Evolutionary conservation across 169 alveolate species (phyloP).

Genomic region (Toxoplasma gondii): DNA sequence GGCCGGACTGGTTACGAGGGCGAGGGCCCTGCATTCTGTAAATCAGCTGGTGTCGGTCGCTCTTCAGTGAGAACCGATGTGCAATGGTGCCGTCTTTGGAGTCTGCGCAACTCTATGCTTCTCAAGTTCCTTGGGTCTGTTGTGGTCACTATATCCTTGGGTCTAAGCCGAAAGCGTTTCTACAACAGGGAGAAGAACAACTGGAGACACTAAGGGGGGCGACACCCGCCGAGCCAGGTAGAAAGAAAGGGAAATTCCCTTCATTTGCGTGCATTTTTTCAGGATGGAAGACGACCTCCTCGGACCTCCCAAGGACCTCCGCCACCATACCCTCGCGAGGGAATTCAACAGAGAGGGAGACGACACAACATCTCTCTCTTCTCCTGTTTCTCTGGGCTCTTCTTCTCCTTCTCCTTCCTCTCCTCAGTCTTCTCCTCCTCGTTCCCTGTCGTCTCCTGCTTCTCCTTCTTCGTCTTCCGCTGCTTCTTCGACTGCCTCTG

Average conservation of each 20-base stretch:
- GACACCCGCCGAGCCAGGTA: no score
- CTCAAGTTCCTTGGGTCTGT: no score
- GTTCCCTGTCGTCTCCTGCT: background rate
- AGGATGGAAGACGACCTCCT: background rate
- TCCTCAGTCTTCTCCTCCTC: background rate
- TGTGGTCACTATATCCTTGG: no score
- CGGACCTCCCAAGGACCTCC: conserved; percentile 1
- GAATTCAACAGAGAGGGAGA: background rate
- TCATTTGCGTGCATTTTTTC: background rate
- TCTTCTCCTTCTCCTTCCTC: background rate
- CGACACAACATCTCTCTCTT: background rate
- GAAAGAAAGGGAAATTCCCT: no score
- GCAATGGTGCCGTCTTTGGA: no score
- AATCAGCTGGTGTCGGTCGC: no score
- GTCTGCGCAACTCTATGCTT: no score
- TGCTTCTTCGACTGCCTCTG: background rate
- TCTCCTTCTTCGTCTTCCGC: background rate
- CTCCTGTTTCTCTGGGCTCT: background rate
- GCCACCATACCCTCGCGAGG: background rate
- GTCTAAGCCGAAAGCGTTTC: no score
- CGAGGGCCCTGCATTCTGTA: no score
- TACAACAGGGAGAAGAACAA: background rate
- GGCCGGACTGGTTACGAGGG: no score
- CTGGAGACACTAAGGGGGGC: background rate
- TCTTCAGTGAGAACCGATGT: no score